phyloP scores from a whole-genome alignment of 176 grass and related monocot genomes.

The Oryza nivara region DNA sequence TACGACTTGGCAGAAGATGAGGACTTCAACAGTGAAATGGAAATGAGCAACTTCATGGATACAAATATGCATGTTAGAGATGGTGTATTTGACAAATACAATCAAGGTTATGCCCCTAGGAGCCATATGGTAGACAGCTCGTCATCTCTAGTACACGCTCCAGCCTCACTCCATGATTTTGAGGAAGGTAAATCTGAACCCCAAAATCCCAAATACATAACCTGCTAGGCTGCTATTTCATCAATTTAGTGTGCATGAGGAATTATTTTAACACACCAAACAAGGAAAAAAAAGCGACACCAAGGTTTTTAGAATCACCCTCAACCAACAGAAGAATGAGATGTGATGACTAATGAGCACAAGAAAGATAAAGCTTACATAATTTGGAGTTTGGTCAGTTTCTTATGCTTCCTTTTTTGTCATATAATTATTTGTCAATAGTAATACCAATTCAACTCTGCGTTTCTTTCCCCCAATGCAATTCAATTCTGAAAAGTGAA shows the following conservation, averaged over 20 bases:
- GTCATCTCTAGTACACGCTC: conserved; percentile 42
- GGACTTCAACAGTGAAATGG: conserved; percentile 55
- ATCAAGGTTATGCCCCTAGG: conserved; percentile 48
- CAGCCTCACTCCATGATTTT: conserved; percentile 45
- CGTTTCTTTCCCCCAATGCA: background rate
- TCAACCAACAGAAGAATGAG: background rate
- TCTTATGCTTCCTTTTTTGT: background rate
- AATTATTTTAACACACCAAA: conserved; percentile 12
- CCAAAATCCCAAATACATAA: conserved; percentile 20
- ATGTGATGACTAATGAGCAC: background rate
- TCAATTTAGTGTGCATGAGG: background rate
- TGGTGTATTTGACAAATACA: conserved; percentile 60
- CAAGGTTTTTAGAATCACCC: background rate
- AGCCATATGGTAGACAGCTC: conserved; percentile 51
- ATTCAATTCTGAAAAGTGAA: conserved; percentile 4
- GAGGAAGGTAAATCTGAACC: conserved; percentile 52
- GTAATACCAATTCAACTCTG: conserved; percentile 1
- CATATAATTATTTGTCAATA: conserved; percentile 21
- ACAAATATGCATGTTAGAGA: conserved; percentile 49
- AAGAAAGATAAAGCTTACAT: conserved; percentile 1
- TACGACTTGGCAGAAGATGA: conserved; percentile 71
- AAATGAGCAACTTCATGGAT: conserved; percentile 57
- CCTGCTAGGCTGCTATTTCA: background rate
- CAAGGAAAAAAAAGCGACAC: background rate
- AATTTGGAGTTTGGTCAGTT: conserved; percentile 13